A percentile compares a stretch with the other conserved stretches of the same genome.
Conservation (phyloP, 2,329 filamentous ascomycete species). For the Alternaria brassicae region DNA sequence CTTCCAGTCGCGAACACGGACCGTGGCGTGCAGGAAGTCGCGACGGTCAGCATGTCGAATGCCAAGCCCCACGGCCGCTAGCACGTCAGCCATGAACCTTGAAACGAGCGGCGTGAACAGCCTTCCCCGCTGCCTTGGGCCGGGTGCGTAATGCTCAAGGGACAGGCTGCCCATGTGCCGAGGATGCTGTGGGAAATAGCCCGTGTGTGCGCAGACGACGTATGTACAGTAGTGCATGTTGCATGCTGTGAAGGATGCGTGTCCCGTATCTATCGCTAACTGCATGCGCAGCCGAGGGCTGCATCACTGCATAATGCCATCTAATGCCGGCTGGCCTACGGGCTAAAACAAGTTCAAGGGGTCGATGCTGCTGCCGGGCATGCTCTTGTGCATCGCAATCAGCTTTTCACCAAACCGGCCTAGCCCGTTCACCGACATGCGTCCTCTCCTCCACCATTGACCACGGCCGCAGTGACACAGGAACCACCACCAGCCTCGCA, state of each 20-base stretch:
- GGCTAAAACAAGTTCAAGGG: constrained; percentile 5
- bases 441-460: constrained; percentile 14
- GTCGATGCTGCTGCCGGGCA: constrained; percentile 14
- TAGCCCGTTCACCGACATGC: constrained; percentile 13
- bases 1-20: neutral
- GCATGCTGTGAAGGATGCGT: neutral
- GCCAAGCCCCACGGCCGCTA: constrained; percentile 11
- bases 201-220: neutral
- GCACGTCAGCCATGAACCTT: constrained; percentile 2
- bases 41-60: neutral
- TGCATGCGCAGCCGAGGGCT: neutral
- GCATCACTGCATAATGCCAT: neutral
- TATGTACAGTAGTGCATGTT: neutral
- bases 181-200: neutral
- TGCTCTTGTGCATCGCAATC: constrained; percentile 14
- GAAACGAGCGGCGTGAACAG: constrained; percentile 1
- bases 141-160: constrained; percentile 1
- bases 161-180: constrained; percentile 8
- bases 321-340: constrained; percentile 1
- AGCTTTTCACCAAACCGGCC: constrained; percentile 8
- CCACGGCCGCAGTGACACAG: constrained; percentile 18
- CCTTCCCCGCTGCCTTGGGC: constrained; percentile 10
- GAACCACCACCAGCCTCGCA: constrained; percentile 12
- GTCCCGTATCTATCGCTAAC: neutral
- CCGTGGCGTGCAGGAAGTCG: neutral